Conservation (phyloP, 257 asterid genomes). For the Solanum ossicruentum region DNA sequence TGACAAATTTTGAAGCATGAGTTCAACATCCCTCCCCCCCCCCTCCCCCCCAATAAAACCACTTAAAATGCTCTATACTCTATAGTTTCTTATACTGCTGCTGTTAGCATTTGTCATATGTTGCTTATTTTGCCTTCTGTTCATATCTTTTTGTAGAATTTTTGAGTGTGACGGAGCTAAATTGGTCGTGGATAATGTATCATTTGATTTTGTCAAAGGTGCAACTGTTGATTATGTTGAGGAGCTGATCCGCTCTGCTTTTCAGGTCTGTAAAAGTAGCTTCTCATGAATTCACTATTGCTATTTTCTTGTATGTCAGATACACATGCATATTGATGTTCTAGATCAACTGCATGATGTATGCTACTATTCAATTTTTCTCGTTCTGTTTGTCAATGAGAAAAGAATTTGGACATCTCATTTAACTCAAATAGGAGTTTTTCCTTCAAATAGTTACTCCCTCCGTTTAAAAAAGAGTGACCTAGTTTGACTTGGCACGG, state of each 20-base stretch:
- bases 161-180: conserved; percentile 88
- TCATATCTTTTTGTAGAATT: conserved; percentile 28
- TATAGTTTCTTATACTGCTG: background rate
- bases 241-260: conserved; percentile 93
- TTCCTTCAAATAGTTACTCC: background rate
- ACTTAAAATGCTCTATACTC: background rate
- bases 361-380: background rate
- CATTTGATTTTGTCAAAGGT: conserved; percentile 78
- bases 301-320: background rate
- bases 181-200: conserved; percentile 78
- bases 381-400: background rate
- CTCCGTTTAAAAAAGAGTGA: too few relatives aligned
- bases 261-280: conserved; percentile 51
- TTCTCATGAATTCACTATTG: background rate
- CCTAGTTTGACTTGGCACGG: too few relatives aligned
- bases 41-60: background rate
- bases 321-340: background rate
- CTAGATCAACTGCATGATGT: background rate
- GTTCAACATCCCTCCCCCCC: background rate
- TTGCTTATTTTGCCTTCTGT: background rate
- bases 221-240: conserved; percentile 89
- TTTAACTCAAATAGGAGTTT: background rate
- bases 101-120: background rate
- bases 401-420: background rate
- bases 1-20: background rate